Conservation (phyloP, 768 basidiomycete species). For the Cantharellus cinnabarinus region DNA sequence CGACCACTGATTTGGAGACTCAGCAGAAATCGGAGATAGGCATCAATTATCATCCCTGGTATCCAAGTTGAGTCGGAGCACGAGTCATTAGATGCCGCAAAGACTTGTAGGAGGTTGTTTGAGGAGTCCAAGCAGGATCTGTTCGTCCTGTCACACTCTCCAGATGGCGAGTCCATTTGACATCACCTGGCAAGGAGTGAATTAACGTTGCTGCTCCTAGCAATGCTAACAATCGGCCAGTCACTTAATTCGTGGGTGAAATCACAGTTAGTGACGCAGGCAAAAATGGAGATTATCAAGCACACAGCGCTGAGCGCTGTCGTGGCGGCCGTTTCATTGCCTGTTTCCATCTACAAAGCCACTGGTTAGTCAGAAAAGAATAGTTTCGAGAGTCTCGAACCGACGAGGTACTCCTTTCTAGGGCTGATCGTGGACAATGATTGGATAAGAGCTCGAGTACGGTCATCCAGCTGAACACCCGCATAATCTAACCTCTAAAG, state of each 20-base stretch:
- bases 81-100: conserved; percentile 12
- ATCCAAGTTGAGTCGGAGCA: conserved; percentile 18
- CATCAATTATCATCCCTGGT: conserved; percentile 23
- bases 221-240: conserved; percentile 14
- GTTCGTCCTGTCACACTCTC: conserved; percentile 15
- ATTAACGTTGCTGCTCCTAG: conserved; percentile 7
- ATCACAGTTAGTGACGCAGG: conserved; percentile 15
- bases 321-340: conserved; percentile 18
- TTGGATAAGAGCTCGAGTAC: conserved; percentile 12
- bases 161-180: background rate
- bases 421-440: conserved; percentile 14
- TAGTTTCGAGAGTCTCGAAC: too few species aligned
- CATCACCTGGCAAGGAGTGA: too few species aligned
- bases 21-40: conserved; percentile 6
- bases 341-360: conserved; percentile 11
- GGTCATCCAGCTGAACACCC: background rate
- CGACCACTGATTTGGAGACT: background rate
- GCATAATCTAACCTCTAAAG: background rate
- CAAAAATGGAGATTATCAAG: conserved; percentile 22
- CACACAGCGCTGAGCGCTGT: conserved; percentile 23
- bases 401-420: background rate
- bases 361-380: background rate
- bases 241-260: conserved; percentile 16
- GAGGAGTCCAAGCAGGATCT: conserved; percentile 21
- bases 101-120: conserved; percentile 10